Base-by-base conservation (phyloP, 176 grass and related monocot species). In the Carex scoparia region DNA sequence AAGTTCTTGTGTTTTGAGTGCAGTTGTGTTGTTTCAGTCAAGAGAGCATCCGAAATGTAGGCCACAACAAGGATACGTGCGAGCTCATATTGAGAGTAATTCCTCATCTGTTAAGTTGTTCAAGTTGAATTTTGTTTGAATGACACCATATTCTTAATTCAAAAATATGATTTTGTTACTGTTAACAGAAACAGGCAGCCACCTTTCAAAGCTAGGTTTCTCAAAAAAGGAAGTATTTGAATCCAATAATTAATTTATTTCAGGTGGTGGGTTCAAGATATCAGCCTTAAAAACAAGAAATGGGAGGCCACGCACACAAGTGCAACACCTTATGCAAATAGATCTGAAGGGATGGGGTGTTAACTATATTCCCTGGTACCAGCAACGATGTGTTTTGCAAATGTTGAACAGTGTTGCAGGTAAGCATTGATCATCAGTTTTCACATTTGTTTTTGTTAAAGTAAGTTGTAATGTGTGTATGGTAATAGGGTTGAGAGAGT, bases 261-360 rank as follows among this genome's bases (percentile, higher is more conserved):
- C 79, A 98, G 96, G 93, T 85, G 96, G 96, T 73, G 96, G 96
- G 23, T 98, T 95, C 91, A 98, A 94, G 87, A 98, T 98, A 79
- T 92, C 88, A 81, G 85, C 93, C 81, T 88, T 95, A 37, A 98
- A 92, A 31, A 84, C 65, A 68, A 89, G 88, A 61, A 94, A 92
- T 48, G 96, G 96, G 32, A 87, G 89, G 58, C 85, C 96, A 3
- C 93, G 91, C n/a, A 89, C 96, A 28, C 96, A 99, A 58, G 91
- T 99, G 70, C 96, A 99, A 18, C 91, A 99, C 63, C 88, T 95
- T 58, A 99, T 95, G 93, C 96, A 99, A 83, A 93, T 99, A 61
- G 96, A 99, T 62, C 81, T 99, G 35, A 94, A 85, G 87, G 96
- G 96, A 79, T 99, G 96, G 96, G 54, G 92, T 35, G 80, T 99